Percentiles rank a stretch among this genome's conserved stretches.
Conservation (phyloP, 306 rosid species). For the Castanea crenata region DNA sequence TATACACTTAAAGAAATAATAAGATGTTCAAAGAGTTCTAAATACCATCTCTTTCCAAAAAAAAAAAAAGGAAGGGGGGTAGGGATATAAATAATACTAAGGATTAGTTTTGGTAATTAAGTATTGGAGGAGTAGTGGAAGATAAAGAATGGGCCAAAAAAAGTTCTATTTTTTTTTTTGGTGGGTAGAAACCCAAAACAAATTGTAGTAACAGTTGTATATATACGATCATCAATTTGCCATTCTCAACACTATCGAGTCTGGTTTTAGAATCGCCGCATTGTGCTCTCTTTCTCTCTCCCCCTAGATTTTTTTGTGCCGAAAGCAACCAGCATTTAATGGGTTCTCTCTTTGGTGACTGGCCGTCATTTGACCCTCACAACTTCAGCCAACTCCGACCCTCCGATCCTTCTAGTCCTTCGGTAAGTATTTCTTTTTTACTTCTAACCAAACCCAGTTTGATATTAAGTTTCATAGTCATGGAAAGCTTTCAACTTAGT, state of each 20-base stretch:
- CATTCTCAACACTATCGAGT: background rate
- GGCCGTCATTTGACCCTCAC: conserved; percentile 88
- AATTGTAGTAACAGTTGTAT: background rate
- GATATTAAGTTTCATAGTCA: background rate
- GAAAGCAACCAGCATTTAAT: conserved; percentile 26
- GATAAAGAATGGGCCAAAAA: no score
- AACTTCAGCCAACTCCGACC: conserved; percentile 94
- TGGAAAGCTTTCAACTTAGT: conserved; percentile 10
- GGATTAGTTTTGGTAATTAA: no score
- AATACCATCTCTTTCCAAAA: no score
- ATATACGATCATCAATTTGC: background rate
- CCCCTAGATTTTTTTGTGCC: conserved; percentile 20
- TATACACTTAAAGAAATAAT: no score
- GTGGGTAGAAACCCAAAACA: background rate
- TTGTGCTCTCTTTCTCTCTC: conserved; percentile 8
- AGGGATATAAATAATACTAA: no score
- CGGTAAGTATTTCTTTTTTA: conserved; percentile 54
- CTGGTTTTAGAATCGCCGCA: conserved; percentile 18
- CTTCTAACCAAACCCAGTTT: conserved; percentile 6
- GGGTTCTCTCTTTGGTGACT: conserved; percentile 86
- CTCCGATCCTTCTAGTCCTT: conserved; percentile 78
- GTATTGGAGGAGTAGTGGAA: no score
- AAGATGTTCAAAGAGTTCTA: fast-evolving
- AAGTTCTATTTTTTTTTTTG: fast-evolving
- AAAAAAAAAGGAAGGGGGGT: no score